Base-by-base conservation (phyloP, 2,329 filamentous ascomycete genomes). In the Phaeomoniella chlamydospora region DNA sequence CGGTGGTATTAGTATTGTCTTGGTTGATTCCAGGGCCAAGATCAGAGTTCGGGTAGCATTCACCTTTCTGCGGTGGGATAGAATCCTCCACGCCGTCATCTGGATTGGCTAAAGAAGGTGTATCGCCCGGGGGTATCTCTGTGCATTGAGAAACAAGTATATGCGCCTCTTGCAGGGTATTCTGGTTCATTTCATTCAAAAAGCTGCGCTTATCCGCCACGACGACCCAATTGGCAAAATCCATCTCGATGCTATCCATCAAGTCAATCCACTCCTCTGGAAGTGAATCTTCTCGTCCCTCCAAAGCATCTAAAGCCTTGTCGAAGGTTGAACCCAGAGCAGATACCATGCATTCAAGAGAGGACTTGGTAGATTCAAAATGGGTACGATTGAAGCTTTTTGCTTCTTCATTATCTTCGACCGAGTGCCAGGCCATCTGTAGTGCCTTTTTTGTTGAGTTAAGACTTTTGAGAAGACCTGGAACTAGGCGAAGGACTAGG, bases 261-360 rank as follows among this genome's bases (percentile, higher is more conserved):
- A 77, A 71, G 47, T 93, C 84, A 38, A 96, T 74, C 90, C 88
- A 98, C 17, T 64, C 55, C 29, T 92, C 81, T 0, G 90, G 90
- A 6, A 98, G 62, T 0, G 80, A 84, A 49, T 98, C 90, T 31
- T 80, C 68, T 37, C 77, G 68, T 2, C 85, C 87, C 55, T 96
- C 90, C 2, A 96, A 66, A 18, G 74, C 70, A 56, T 98, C 87
- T 11, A 98, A 68, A 71, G 94, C 85, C 35, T 69, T 73, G 54
- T 98, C 90, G 41, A 96, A 66, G 29, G 76, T 70, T 33, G 70
- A 70, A 0, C 84, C 88, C 0, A 86, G 68, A 22, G 68, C 68
- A 11, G 72, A 65, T 19, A 94, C 74, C 32, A 55, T 55, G 12
- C 55, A 57, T 32, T 59, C 56, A n/a, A 69, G 57, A 16, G 58